These are phyloP conservation scores for Neoboletus subvelutipes DNA, from an alignment of 768 basidiomycete species.

Conservation along the genomic window DNA sequence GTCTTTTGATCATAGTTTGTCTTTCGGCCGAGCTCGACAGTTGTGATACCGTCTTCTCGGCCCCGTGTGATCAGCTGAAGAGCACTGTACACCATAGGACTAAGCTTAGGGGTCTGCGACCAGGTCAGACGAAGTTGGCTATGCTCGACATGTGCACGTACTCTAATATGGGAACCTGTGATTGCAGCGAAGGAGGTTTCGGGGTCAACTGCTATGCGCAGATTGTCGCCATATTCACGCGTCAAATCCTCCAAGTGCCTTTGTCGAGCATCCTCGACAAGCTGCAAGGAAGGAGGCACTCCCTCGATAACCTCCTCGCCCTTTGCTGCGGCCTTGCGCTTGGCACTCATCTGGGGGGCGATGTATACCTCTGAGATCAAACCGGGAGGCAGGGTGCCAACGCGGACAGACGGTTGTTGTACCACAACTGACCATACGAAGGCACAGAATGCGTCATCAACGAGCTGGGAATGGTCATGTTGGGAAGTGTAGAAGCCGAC, in stretches of 20 bases:
- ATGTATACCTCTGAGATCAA: constrained; percentile 69
- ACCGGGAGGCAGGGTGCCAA: constrained; percentile 68
- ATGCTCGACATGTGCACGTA: constrained; percentile 36
- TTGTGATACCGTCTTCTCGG: constrained; percentile 72
- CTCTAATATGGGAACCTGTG: constrained; percentile 82
- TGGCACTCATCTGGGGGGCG: constrained; percentile 70
- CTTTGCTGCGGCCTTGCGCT: constrained; percentile 60
- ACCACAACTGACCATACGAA: constrained; percentile 83
- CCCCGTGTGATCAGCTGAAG: constrained; percentile 85
- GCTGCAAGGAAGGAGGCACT: constrained; percentile 45
- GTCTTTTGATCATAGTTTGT: constrained; percentile 88
- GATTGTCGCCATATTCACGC: constrained; percentile 53
- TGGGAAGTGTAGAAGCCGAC: constrained; percentile 56
- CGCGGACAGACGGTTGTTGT: constrained; percentile 68
- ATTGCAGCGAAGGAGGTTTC: constrained; percentile 75
- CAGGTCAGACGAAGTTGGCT: constrained; percentile 7
- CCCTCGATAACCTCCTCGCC: constrained; percentile 48
- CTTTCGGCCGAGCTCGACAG: constrained; percentile 71
- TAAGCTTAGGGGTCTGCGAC: constrained; percentile 70
- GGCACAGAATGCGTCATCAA: constrained; percentile 73
- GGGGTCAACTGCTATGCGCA: constrained; percentile 75
- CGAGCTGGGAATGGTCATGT: constrained; percentile 45
- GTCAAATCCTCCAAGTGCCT: constrained; percentile 57
- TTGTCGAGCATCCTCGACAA: constrained; percentile 55
- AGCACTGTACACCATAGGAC: constrained; percentile 80